Base-by-base conservation (phyloP, 768 basidiomycete genomes). In the Rhodosporidiobolus odoratus region DNA sequence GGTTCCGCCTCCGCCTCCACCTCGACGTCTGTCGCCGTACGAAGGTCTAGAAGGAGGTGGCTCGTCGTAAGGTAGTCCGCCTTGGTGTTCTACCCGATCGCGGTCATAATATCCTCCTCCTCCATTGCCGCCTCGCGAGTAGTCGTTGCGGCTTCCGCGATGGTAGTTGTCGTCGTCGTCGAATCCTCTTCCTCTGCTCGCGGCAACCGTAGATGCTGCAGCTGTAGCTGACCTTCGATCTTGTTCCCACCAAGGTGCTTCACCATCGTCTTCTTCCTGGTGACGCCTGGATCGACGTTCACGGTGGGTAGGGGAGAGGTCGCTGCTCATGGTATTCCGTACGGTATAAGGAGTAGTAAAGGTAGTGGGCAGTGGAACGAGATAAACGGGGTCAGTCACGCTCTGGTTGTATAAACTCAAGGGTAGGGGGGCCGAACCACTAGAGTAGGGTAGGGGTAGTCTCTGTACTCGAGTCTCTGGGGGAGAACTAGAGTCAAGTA, bases 181-280 rank as follows among this genome's bases (percentile, higher is more conserved):
- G 19, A 50, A 52, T 25, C 58, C 47, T 5, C 65, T 32, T 30
- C 47, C 7, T 7, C 12, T 50, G 9, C 21, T 23, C 48, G 48
- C 48, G 15, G 3, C 25, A 15, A 17, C 16, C 34, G 25, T 16
- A 4, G 13, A 4, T 4, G 21, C 34, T 37, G 21, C 58, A 17
- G n/a, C 66, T 8, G 38, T 43, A n/a, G 38, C n/a, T n/a, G n/a
- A n/a, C n/a, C n/a, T 23, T n/a, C 62, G 64, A 34, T 66, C 68
- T 12, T 58, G 48, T 34, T 69, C 72, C 72, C 72, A 73, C 72
- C 72, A 73, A 7, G 72, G 79, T 13, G 47, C 35, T 17, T 63
- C 65, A 21, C 66, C 72, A 15, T 65, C 72, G 21, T 58, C 41
- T 32, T 58, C 57, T 13, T 58, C 43, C 43, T 43, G 38, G 35